These are phyloP conservation scores for Scenedesmus sp. DNA, from an alignment of 163 green algal genomes.

Conservation along the genomic window DNA sequence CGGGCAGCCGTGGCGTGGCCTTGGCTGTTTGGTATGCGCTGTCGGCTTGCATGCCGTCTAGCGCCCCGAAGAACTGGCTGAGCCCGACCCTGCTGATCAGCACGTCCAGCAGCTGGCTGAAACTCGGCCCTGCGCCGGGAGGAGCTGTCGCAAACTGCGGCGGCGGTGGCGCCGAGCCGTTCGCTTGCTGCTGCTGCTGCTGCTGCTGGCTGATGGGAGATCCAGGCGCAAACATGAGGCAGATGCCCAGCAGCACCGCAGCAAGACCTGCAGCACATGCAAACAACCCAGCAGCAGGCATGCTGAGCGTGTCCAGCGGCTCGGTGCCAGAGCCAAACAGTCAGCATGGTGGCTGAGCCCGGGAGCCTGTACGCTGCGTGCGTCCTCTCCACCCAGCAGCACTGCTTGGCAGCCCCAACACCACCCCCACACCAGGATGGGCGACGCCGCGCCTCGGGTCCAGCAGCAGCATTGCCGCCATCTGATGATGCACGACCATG, in stretches of 20 bases:
- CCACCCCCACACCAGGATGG: no score
- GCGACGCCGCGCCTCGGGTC: no score
- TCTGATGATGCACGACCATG: no score
- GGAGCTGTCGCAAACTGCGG: not conserved
- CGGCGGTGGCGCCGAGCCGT: not conserved
- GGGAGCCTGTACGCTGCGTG: no score
- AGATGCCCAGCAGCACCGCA: slow-evolving; percentile 71
- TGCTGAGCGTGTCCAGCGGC: no score
- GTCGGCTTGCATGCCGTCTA: slow-evolving; percentile 39
- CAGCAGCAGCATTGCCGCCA: not conserved
- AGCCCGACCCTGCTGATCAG: slow-evolving; percentile 60
- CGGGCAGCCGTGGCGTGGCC: slow-evolving; percentile 17
- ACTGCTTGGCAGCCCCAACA: no score
- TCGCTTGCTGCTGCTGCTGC: slow-evolving; percentile 23
- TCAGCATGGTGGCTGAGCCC: no score
- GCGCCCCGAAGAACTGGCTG: slow-evolving; percentile 35
- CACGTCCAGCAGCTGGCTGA: slow-evolving; percentile 62
- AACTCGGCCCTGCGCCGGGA: not conserved
- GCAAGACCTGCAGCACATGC: slow-evolving; percentile 59
- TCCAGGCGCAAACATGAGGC: slow-evolving; percentile 53
- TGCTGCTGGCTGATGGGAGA: slow-evolving; percentile 12
- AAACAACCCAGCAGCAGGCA: not conserved
- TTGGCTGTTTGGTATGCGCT: slow-evolving; percentile 16
- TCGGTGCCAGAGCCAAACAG: no score
- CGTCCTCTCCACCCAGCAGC: no score